phyloP scores from a whole-genome alignment of 1,284 basidiomycete species.

The Cryptococcus maquisensis region DNA sequence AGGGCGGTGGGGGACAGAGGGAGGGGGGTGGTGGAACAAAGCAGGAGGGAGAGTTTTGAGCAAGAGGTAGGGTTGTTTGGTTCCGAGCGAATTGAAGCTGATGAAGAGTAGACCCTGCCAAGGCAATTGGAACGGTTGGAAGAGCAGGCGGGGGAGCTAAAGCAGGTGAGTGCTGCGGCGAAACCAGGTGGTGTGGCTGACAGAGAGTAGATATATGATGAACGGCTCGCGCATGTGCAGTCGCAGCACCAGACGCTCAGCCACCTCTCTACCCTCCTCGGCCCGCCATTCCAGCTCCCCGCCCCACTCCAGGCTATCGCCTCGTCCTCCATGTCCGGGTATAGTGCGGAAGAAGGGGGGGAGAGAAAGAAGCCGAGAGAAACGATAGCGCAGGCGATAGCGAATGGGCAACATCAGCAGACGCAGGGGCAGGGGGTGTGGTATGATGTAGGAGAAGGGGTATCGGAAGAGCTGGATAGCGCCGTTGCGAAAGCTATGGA shows the following conservation, averaged over 20 bases:
- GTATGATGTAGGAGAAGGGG: slow-evolving; percentile 37
- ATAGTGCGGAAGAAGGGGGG: neutral
- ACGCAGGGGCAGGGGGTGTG: slow-evolving; percentile 9
- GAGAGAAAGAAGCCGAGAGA: neutral
- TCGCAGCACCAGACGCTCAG: slow-evolving; percentile 24
- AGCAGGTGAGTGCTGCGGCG: slow-evolving; percentile 18
- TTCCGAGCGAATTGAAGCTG: neutral
- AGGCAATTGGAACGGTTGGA: slow-evolving; percentile 33
- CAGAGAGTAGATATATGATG: slow-evolving; percentile 30
- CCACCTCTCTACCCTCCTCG: slow-evolving; percentile 33
- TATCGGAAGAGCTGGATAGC: slow-evolving; percentile 29
- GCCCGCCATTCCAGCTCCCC: slow-evolving; percentile 34
- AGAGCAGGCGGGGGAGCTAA: slow-evolving; percentile 30
- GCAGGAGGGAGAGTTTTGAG: slow-evolving; percentile 29
- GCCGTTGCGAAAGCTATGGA: slow-evolving; percentile 27
- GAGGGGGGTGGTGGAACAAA: slow-evolving; percentile 23
- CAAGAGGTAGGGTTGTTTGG: slow-evolving; percentile 24
- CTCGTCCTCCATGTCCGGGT: slow-evolving; percentile 14
- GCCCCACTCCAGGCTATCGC: slow-evolving; percentile 35
- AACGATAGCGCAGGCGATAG: neutral
- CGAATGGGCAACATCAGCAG: neutral
- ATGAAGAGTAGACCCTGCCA: slow-evolving; percentile 25
- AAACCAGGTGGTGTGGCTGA: neutral
- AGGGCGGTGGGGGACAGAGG: slow-evolving; percentile 39
- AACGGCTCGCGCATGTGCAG: slow-evolving; percentile 32